Evolutionary conservation across 208 protist genomes (phyloP), one percentile per base, ranked within the genome.

Genomic region (Crithidia sp.): DNA sequence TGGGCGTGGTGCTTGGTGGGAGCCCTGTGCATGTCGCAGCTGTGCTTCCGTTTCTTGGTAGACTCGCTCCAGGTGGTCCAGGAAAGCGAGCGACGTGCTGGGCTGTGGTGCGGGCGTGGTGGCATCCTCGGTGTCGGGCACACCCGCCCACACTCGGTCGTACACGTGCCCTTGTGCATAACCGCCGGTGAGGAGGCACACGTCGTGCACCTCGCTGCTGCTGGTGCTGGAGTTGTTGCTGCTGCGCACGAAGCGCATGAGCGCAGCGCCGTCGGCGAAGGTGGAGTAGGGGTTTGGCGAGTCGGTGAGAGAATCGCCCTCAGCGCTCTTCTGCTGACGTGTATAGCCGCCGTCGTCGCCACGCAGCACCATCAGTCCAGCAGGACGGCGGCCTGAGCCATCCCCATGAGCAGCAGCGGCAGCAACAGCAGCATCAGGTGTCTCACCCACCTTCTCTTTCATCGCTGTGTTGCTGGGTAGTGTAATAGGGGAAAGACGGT

Each of bases 341-440:
- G 64, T 72, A 58, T 72, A 72, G 13, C 76, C 76, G 14, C 62
- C 57, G 55, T 81, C 76, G 43, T 81, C 76, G 39, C 76, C 76
- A 43, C 76, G 76, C 59, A 81, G 54, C 40, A 81, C 64, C 70
- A 81, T 81, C 41, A 81, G 53, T 0, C 76, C 76, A 10, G 17
- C 37, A 28, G 45, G 43, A n/a, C 72, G 72, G 40, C 49, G 14
- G 37, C n/a, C 45, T 49, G 28, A 0, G 1, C 28, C 28, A 0
- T 28, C 28, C 28, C 28, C 28, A 37, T 50, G 19, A 12, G 4
- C 10, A 53, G n/a, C n/a, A 36, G 57, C 10, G 7, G 19, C 0
- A 19, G 0, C 14, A 19, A n/a, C 7, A 0, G 40, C 4, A 17
- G 64, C n/a, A 41, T 28, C 5, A 28, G 28, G 1, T 28, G 0